Percentiles rank a stretch among this genome's conserved stretches.
Evolutionary conservation across 768 basidiomycete genomes (phyloP).

Genomic region (Obba rivulosa): DNA sequence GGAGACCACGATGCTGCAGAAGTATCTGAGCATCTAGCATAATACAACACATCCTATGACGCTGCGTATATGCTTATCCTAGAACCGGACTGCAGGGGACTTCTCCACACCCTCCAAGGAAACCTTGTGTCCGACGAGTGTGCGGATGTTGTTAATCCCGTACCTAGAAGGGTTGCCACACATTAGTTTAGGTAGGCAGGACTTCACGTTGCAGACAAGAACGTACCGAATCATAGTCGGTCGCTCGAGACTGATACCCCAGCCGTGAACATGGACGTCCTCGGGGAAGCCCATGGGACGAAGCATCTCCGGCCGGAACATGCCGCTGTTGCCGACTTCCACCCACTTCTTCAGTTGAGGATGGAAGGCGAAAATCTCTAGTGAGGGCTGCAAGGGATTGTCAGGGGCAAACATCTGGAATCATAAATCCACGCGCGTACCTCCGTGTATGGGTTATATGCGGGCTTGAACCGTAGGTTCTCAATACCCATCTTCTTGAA

Average conservation of each 20-base stretch:
- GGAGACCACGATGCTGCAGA: too few relatives aligned
- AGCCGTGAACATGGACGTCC: slow-evolving; percentile 94
- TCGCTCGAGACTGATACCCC: slow-evolving; percentile 91
- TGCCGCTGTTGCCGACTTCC: slow-evolving; percentile 97
- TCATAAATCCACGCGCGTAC: slow-evolving; percentile 31
- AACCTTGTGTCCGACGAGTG: slow-evolving; percentile 95
- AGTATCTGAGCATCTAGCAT: neutral
- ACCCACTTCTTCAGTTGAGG: slow-evolving; percentile 92
- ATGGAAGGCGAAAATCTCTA: slow-evolving; percentile 99
- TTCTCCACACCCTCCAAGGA: slow-evolving; percentile 85
- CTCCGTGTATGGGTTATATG: slow-evolving; percentile 98
- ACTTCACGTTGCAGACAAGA: neutral
- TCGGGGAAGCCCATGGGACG: slow-evolving; percentile 98
- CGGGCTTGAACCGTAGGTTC: slow-evolving; percentile 94
- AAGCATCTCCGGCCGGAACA: slow-evolving; percentile 99
- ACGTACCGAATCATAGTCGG: slow-evolving; percentile 97
- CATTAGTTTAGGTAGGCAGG: neutral
- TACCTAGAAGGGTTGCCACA: slow-evolving; percentile 70
- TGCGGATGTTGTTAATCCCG: slow-evolving; percentile 95
- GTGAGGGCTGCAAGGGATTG: slow-evolving; percentile 61
- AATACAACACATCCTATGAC: neutral
- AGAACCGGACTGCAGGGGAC: slow-evolving; percentile 89
- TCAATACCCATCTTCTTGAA: slow-evolving; percentile 97
- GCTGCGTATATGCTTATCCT: neutral
- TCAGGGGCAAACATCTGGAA: neutral